phyloP scores from a whole-genome alignment of 768 basidiomycete genomes.

The Dentipellis sp. region DNA sequence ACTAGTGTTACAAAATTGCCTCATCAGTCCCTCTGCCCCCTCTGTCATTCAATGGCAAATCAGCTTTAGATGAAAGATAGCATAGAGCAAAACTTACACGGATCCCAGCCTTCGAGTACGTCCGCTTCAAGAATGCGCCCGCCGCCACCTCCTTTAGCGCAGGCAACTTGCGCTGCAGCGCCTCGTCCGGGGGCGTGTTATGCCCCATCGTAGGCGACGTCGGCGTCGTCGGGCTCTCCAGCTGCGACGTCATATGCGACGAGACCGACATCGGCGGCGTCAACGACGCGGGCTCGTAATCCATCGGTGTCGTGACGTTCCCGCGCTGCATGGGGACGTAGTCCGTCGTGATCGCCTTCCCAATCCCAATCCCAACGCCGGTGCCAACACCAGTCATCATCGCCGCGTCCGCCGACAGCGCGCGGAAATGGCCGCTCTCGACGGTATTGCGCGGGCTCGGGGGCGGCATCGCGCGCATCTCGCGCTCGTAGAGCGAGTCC shows the following conservation, averaged over 20 bases:
- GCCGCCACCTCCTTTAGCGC: not conserved
- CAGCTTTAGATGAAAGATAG: no score
- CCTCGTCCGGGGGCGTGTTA: not conserved
- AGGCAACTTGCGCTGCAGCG: no score
- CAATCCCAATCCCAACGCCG: no score
- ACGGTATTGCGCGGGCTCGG: not conserved
- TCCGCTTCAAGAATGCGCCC: not conserved
- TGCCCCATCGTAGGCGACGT: not conserved
- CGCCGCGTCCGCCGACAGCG: not conserved
- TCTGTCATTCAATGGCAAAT: no score
- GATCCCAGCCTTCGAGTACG: not conserved
- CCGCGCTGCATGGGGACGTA: not conserved
- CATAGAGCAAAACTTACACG: no score
- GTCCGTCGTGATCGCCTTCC: no score
- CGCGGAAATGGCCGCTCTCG: no score
- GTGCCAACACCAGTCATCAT: not conserved
- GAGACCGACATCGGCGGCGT: not conserved
- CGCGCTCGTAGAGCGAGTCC: constrained; percentile 7
- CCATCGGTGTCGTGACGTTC: not conserved
- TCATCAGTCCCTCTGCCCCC: no score
- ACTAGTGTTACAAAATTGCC: no score
- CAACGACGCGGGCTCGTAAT: not conserved
- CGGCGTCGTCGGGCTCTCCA: not conserved
- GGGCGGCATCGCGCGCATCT: not conserved
- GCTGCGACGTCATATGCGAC: not conserved